Percentiles rank a stretch among this genome's conserved stretches.
Conservation (phyloP, 75 land plant species). For the Pinus taeda region DNA sequence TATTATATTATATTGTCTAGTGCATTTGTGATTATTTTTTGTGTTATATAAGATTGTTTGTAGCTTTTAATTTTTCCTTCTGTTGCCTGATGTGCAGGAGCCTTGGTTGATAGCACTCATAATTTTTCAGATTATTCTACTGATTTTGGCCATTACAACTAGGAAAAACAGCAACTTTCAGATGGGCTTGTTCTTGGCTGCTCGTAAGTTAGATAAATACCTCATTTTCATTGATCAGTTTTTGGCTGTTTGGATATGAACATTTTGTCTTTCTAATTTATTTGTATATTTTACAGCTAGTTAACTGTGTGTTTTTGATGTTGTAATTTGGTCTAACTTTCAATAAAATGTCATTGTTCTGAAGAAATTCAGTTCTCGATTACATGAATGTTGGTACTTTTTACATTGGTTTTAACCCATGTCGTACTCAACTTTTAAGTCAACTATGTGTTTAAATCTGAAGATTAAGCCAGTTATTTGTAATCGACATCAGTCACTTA, state of each 20-base stretch:
- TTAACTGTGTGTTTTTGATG: too few relatives aligned
- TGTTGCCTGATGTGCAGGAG: constrained; percentile 42
- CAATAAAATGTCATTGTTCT: too few relatives aligned
- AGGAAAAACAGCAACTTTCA: constrained; percentile 71
- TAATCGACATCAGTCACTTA: too few relatives aligned
- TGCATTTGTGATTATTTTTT: background rate
- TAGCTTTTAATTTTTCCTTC: background rate
- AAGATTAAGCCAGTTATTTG: too few relatives aligned
- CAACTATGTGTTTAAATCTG: too few relatives aligned
- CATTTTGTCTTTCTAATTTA: background rate
- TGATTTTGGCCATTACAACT: constrained; percentile 43
- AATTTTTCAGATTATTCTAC: constrained; percentile 52
- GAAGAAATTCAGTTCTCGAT: too few relatives aligned
- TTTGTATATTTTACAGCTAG: background rate
- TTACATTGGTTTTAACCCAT: too few relatives aligned
- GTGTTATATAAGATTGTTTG: background rate
- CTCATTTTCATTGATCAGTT: background rate
- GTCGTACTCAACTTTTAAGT: too few relatives aligned
- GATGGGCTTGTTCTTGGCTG: constrained; percentile 55
- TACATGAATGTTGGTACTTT: too few relatives aligned
- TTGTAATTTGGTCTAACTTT: too few relatives aligned
- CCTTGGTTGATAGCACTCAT: constrained; percentile 77
- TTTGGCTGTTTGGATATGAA: background rate
- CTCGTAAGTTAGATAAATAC: constrained; percentile 38
- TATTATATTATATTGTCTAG: background rate